A percentile compares a stretch with the other conserved stretches of the same genome.
Conservation (phyloP, 805 yeast genomes). For the Kuraishia hungarica region DNA sequence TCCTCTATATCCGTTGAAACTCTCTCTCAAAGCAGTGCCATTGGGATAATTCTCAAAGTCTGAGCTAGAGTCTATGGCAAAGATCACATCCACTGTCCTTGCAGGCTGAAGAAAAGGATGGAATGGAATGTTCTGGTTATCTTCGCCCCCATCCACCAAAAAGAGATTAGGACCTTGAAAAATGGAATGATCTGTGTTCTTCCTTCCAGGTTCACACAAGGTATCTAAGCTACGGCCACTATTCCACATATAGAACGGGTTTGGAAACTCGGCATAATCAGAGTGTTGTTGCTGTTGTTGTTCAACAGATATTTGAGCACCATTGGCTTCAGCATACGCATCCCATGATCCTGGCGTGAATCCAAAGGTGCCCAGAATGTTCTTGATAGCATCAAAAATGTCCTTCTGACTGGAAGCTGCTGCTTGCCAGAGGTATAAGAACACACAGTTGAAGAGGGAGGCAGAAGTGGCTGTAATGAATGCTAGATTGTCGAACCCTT, state of each 20-base stretch:
- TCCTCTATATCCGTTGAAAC: background rate
- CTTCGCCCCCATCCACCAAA: conserved; percentile 38
- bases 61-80: conserved; percentile 38
- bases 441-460: conserved; percentile 47
- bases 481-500: conserved; percentile 50
- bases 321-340: background rate
- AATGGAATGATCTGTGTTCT: conserved; percentile 2
- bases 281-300: conserved; percentile 36
- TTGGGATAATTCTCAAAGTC: conserved; percentile 49
- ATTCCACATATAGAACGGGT: conserved; percentile 40
- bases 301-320: conserved; percentile 13
- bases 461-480: conserved; percentile 59
- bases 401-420: conserved; percentile 21
- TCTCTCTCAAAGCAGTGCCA: conserved; percentile 36
- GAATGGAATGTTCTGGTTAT: conserved; percentile 39
- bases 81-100: conserved; percentile 28
- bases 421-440: conserved; percentile 37
- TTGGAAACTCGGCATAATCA: conserved; percentile 56
- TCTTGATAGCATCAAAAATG: conserved; percentile 24
- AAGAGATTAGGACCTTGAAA: conserved; percentile 13
- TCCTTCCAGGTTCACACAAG: background rate
- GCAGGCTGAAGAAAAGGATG: conserved; percentile 30
- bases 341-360: conserved; percentile 15
- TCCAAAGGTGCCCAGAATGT: conserved; percentile 34
- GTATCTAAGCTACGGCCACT: no score